Conservation (phyloP, 192 early-diverging fungal genomes). For the Backusella westeae region DNA sequence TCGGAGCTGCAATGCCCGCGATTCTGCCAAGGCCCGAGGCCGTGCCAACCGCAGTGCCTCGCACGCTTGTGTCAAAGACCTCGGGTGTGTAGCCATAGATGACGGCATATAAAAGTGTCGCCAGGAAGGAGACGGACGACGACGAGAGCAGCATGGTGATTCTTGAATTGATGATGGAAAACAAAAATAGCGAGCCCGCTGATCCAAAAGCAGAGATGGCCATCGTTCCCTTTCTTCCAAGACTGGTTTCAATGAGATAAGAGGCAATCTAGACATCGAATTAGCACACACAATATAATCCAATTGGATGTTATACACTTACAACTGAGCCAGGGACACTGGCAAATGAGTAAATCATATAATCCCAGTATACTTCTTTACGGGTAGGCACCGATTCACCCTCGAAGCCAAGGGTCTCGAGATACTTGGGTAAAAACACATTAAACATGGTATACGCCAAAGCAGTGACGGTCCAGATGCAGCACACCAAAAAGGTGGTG, state of each 20-base stretch:
- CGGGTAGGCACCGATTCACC: conserved; percentile 35
- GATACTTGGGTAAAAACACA: conserved; percentile 78
- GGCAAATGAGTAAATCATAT: conserved; percentile 69
- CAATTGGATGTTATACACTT: conserved; percentile 30
- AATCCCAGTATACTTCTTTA: conserved; percentile 67
- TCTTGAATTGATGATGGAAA: conserved; percentile 56
- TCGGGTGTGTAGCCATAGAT: conserved; percentile 89
- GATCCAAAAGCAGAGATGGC: conserved; percentile 71
- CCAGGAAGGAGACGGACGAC: conserved; percentile 60
- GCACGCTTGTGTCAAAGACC: conserved; percentile 71
- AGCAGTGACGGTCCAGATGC: conserved; percentile 75
- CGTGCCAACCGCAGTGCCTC: conserved; percentile 80
- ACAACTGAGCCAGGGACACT: conserved; percentile 82
- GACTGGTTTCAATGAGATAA: conserved; percentile 65
- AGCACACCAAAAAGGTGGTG: conserved; percentile 71
- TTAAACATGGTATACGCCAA: conserved; percentile 90
- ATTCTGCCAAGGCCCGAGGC: conserved; percentile 74
- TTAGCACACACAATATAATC: not conserved
- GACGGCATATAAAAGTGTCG: conserved; percentile 80
- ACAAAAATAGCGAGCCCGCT: conserved; percentile 62
- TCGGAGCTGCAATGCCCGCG: conserved; percentile 71
- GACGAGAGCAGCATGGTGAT: conserved; percentile 60
- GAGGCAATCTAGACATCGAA: conserved; percentile 39
- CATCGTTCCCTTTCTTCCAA: conserved; percentile 83
- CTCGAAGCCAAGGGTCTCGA: conserved; percentile 54